Conservation (phyloP, 1,284 basidiomycete species). For the Gymnopus androsaceus region DNA sequence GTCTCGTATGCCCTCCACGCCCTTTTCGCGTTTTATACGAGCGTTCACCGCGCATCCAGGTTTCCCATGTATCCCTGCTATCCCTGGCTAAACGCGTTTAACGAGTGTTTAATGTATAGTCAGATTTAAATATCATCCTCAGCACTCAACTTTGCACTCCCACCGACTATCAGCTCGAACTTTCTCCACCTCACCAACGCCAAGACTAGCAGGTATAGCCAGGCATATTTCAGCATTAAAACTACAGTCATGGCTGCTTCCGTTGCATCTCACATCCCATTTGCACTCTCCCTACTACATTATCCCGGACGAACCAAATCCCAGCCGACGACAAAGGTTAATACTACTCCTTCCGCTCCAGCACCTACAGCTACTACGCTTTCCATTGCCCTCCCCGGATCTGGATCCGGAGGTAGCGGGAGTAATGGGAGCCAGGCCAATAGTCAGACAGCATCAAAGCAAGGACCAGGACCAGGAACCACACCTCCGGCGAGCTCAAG, state of each 20-base stretch:
- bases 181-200: background rate
- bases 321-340: slow-evolving; percentile 19
- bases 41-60: background rate
- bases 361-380: slow-evolving; percentile 7
- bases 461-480: background rate
- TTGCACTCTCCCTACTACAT: slow-evolving; percentile 53
- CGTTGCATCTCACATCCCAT: slow-evolving; percentile 51
- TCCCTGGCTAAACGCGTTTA: background rate
- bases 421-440: slow-evolving; percentile 8
- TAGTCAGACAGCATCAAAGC: background rate
- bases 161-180: background rate
- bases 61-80: background rate
- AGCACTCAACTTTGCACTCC: background rate
- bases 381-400: slow-evolving; percentile 26
- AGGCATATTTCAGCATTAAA: background rate
- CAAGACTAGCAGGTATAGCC: slow-evolving; percentile 3
- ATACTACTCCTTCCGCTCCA: slow-evolving; percentile 21
- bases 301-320: slow-evolving; percentile 45
- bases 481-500: slow-evolving; percentile 16
- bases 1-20: background rate
- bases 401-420: slow-evolving; percentile 28
- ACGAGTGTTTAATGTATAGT: background rate
- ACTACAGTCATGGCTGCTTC: slow-evolving; percentile 3
- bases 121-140: slow-evolving; percentile 2
- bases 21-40: background rate